phyloP scores from a whole-genome alignment of 129 eudicot genomes.

The Smallanthus sonchifolius region DNA sequence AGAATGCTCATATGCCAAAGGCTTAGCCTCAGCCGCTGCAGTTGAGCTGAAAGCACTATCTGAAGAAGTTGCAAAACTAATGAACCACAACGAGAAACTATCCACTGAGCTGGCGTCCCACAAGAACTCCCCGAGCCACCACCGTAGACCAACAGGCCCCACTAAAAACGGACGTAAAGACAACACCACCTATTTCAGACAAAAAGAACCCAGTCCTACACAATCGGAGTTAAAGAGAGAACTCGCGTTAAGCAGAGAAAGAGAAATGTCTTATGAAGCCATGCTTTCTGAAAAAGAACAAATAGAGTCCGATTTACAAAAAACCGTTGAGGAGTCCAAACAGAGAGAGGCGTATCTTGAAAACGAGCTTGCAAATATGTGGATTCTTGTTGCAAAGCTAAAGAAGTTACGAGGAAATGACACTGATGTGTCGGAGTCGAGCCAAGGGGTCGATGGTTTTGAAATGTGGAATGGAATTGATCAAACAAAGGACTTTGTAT shows the following conservation, averaged over 20 bases:
- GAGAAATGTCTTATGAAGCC: constrained; percentile 75
- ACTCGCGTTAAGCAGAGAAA: constrained; percentile 67
- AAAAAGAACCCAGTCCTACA: constrained; percentile 47
- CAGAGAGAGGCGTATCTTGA: constrained; percentile 91
- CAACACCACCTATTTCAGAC: constrained; percentile 31
- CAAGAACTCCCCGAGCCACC: constrained; percentile 57
- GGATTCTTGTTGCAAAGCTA: constrained; percentile 90
- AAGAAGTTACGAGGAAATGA: constrained; percentile 66
- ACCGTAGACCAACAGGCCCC: constrained; percentile 38
- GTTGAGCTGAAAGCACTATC: constrained; percentile 91
- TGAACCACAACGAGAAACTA: constrained; percentile 84
- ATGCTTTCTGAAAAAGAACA: constrained; percentile 67
- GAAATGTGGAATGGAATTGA: constrained; percentile 30
- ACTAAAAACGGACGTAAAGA: constrained; percentile 65
- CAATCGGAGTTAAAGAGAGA: constrained; percentile 70
- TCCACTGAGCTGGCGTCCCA: constrained; percentile 45
- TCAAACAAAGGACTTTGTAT: constrained; percentile 24
- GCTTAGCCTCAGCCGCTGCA: constrained; percentile 97
- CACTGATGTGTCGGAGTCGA: constrained; percentile 35
- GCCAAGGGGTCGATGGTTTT: constrained; percentile 28
- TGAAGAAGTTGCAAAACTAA: constrained; percentile 92
- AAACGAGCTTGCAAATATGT: constrained; percentile 95
- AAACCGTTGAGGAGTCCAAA: constrained; percentile 74
- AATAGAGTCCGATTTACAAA: constrained; percentile 59
- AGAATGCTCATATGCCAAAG: constrained; percentile 95